Evolutionary conservation across 2,329 filamentous ascomycete genomes (phyloP).

Genomic region (Diaporthe aspalathi): DNA sequence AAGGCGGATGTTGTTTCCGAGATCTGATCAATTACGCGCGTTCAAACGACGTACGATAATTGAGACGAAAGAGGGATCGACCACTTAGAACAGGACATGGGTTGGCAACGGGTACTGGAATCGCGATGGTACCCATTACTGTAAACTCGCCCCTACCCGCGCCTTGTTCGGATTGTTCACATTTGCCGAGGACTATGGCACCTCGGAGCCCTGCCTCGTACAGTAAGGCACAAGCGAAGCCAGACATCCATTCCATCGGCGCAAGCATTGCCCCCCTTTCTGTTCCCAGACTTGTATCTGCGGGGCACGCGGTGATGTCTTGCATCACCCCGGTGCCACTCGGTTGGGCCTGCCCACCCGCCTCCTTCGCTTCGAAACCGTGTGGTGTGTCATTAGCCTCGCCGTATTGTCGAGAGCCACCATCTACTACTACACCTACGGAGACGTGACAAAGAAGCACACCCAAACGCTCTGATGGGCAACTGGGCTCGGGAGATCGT

Average conservation of each 20-base stretch:
- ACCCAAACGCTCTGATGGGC: conserved; percentile 10
- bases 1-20: conserved; percentile 13
- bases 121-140: not conserved
- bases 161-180: conserved; percentile 20
- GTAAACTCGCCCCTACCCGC: conserved; percentile 14
- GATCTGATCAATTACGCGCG: conserved; percentile 19
- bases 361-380: conserved; percentile 11
- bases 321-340: conserved; percentile 24
- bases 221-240: conserved; percentile 22
- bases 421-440: not conserved
- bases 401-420: not conserved
- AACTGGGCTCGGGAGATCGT: conserved; percentile 18
- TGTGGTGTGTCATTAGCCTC: conserved; percentile 21
- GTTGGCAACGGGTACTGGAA: conserved; percentile 10
- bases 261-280: conserved; percentile 12
- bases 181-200: conserved; percentile 22
- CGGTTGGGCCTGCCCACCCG: conserved; percentile 26
- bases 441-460: conserved; percentile 3
- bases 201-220: conserved; percentile 5
- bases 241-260: conserved; percentile 13
- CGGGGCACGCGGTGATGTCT: conserved; percentile 25
- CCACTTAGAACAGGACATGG: conserved; percentile 23
- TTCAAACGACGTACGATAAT: conserved; percentile 24
- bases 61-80: conserved; percentile 27
- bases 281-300: conserved; percentile 17